Evolutionary conservation across 2,329 filamentous ascomycete species (phyloP).

Genomic region (Rhinocladiella similis): DNA sequence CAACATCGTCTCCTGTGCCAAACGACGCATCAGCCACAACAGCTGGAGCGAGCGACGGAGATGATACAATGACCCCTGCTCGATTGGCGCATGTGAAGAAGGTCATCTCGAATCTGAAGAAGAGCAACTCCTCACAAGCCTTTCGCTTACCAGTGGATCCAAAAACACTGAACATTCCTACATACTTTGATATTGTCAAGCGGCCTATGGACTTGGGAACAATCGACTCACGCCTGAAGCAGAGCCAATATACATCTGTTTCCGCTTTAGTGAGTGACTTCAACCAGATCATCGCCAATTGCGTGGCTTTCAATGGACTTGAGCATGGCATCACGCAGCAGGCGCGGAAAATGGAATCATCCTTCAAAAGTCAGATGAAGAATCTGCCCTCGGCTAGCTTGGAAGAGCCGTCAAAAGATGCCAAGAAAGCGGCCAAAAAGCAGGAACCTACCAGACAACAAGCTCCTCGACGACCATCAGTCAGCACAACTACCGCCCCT

Average conservation of each 20-base stretch:
- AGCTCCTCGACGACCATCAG: constrained; percentile 51
- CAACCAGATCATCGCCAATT: constrained; percentile 75
- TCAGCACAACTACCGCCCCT: constrained; percentile 31
- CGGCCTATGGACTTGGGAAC: constrained; percentile 81
- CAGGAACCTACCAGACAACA: constrained; percentile 40
- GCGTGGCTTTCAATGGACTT: constrained; percentile 77
- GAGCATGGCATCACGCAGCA: constrained; percentile 71
- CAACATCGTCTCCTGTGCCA: constrained; percentile 30
- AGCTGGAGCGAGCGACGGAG: constrained; percentile 23
- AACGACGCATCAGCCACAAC: constrained; percentile 33
- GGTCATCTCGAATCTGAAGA: constrained; percentile 59
- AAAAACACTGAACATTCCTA: constrained; percentile 73
- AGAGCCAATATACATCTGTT: constrained; percentile 67
- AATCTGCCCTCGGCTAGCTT: constrained; percentile 59
- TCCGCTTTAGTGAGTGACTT: constrained; percentile 74
- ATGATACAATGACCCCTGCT: constrained; percentile 25
- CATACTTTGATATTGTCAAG: constrained; percentile 70
- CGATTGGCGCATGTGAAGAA: constrained; percentile 30
- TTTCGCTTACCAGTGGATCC: constrained; percentile 78
- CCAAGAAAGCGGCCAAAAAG: constrained; percentile 58
- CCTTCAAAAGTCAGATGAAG: constrained; percentile 61
- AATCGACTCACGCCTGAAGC: constrained; percentile 78
- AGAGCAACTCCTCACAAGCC: constrained; percentile 74
- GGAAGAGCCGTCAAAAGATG: constrained; percentile 61
- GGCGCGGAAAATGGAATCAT: constrained; percentile 61